Conservation (phyloP, 2,329 filamentous ascomycete species). For the Talaromyces marneffei region DNA sequence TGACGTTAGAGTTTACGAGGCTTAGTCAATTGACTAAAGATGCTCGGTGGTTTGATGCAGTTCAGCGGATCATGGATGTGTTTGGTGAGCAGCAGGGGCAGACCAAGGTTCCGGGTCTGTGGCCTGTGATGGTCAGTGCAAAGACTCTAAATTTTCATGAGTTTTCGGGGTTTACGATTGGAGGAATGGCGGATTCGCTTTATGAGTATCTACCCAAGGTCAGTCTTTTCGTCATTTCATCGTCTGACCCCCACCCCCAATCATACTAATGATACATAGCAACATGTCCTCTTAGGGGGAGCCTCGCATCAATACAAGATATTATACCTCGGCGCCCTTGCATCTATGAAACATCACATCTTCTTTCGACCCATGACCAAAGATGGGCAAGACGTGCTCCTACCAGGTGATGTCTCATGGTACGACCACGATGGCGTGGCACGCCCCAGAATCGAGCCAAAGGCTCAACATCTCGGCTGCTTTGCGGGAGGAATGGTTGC, state of each 20-base stretch:
- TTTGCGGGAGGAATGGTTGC: slow-evolving; percentile 54
- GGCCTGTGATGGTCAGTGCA: slow-evolving; percentile 32
- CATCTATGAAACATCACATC: slow-evolving; percentile 40
- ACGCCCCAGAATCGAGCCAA: slow-evolving; percentile 30
- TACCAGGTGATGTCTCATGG: not conserved
- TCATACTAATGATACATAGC: slow-evolving; percentile 16
- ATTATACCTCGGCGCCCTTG: slow-evolving; percentile 51
- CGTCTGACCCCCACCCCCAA: not conserved
- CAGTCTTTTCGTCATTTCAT: slow-evolving; percentile 33
- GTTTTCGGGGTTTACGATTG: slow-evolving; percentile 46
- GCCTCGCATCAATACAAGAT: slow-evolving; percentile 42
- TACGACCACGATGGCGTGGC: slow-evolving; percentile 3
- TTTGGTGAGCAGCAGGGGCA: slow-evolving; percentile 29
- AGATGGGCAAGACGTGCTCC: not conserved
- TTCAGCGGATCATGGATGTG: slow-evolving; percentile 30
- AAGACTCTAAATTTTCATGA: slow-evolving; percentile 20
- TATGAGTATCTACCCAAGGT: slow-evolving; percentile 59
- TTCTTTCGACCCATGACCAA: slow-evolving; percentile 48
- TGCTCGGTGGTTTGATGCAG: slow-evolving; percentile 34
- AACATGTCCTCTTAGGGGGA: slow-evolving; percentile 38
- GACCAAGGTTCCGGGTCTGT: slow-evolving; percentile 37
- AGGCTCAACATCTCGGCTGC: slow-evolving; percentile 49
- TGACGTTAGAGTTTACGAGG: slow-evolving; percentile 39
- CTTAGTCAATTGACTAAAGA: slow-evolving; percentile 36
- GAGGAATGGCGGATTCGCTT: slow-evolving; percentile 51